Percentiles rank a stretch among this genome's conserved stretches.
Conservation (phyloP, 1,284 basidiomycete species). For the Trichosporon coremiiforme region DNA sequence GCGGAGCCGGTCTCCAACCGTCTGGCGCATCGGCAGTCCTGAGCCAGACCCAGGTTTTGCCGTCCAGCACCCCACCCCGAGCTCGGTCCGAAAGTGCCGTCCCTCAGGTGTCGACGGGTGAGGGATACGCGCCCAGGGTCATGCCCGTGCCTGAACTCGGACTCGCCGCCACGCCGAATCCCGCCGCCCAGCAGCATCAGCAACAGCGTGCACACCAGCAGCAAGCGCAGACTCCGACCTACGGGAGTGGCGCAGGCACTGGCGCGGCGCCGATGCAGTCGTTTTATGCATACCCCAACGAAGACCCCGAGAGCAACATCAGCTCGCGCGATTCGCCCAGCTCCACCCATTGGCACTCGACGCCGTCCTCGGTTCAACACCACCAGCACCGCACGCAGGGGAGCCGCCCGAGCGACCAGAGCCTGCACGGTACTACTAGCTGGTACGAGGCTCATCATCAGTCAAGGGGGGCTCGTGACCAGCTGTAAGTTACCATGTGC, state of each 20-base stretch:
- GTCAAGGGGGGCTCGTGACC: constrained; percentile 11
- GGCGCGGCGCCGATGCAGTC: neutral
- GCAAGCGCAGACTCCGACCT: neutral
- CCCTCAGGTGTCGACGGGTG: neutral
- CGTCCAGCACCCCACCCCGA: neutral
- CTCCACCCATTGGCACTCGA: neutral
- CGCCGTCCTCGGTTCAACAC: constrained; percentile 2
- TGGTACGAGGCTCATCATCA: constrained; percentile 19
- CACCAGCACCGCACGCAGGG: neutral
- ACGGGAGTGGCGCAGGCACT: neutral
- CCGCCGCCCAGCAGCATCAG: neutral
- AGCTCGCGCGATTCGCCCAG: constrained; percentile 5
- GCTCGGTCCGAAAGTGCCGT: constrained; percentile 17
- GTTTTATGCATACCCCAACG: neutral
- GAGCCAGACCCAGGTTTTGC: neutral
- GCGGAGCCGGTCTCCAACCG: neutral
- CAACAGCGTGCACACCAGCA: neutral
- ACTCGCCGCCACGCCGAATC: constrained; percentile 7
- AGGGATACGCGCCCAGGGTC: constrained; percentile 9
- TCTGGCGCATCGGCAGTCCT: neutral
- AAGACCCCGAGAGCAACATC: neutral
- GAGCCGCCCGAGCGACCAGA: constrained; percentile 10
- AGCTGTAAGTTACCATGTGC: constrained; percentile 13
- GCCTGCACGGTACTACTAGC: constrained; percentile 8
- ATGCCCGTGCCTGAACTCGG: constrained; percentile 13